phyloP scores from a whole-genome alignment of 1,139 yeast species.

The Yamadazyma triangularis region DNA sequence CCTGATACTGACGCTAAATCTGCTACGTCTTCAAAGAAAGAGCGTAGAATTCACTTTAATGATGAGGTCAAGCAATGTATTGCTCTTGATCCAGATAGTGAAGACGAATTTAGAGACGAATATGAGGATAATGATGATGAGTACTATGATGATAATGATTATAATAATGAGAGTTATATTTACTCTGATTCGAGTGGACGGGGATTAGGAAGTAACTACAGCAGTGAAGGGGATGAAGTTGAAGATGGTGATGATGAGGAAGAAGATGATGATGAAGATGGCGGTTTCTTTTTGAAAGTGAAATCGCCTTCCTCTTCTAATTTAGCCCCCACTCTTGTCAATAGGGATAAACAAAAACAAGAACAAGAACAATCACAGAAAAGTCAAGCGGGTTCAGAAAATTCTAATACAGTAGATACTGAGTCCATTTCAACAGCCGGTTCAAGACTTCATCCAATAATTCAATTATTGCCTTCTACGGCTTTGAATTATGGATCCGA shows the following conservation, averaged over 20 bases:
- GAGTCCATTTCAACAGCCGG: constrained; percentile 22
- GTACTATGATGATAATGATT: constrained; percentile 12
- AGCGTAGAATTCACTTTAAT: constrained; percentile 81
- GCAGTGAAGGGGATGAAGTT: no score
- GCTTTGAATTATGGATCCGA: constrained; percentile 75
- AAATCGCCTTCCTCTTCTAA: constrained; percentile 38
- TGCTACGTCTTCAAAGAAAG: constrained; percentile 18
- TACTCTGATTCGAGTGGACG: constrained; percentile 6
- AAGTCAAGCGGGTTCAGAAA: constrained; percentile 5
- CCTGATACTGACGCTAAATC: constrained; percentile 5
- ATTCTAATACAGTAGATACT: constrained; percentile 23
- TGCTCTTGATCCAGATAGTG: constrained; percentile 52
- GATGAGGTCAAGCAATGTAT: constrained; percentile 92
- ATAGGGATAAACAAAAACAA: constrained; percentile 5
- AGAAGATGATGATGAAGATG: constrained; percentile 57
- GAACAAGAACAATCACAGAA: constrained; percentile 1
- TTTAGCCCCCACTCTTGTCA: constrained; percentile 12
- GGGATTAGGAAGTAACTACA: no score
- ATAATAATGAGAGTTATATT: constrained; percentile 9
- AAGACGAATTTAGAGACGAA: constrained; percentile 20
- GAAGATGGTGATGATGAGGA: constrained; percentile 36
- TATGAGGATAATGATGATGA: constrained; percentile 25
- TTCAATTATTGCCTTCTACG: constrained; percentile 77
- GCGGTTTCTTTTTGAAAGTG: constrained; percentile 64
- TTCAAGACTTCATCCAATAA: constrained; percentile 45